Evolutionary conservation across 306 rosid genomes (phyloP), one percentile per base, ranked within the genome.

Genomic region (Betula pendula): DNA sequence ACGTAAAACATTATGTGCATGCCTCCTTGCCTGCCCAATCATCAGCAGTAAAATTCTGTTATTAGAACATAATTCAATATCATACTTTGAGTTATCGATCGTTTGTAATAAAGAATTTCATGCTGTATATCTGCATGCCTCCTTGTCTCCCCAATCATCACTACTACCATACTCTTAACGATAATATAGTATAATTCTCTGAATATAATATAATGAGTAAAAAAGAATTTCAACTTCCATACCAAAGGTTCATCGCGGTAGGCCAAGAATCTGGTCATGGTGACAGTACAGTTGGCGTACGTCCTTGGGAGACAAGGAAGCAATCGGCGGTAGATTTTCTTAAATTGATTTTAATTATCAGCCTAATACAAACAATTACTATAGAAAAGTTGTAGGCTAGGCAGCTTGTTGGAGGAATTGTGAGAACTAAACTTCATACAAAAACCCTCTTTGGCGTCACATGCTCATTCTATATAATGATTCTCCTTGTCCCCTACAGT

Each of bases 251-350:
- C 66, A 35, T 82, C 78, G 75, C 67, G 77, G 24, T 35, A 75
- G 79, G 48, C 85, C 79, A 49, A 63, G 85, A 76, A 80, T 81
- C 81, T 82, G 58, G 66, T 75, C 76, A 73, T 80, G 71, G 52
- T 72, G 84, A 62, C 77, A 45, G 86, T 78, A 77, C 71, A 74
- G 75, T 78, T 75, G 68, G 55, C 56, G 79, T 73, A 67, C 53
- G 79, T 73, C 70, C 53, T 24, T 29, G 51, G 75, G 82, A 75
- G 85, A 83, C 88, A 88, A 65, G 75, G 86, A 15, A 77, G 72
- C 87, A 85, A 70, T 63, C 45, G 58, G 70, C 79, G 67, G 73
- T 70, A 71, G 67, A 63, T 77, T 74, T 76, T 73, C 76, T 43
- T 48, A 75, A 88, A 79, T 81, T 86, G 90, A 70, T 81, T 70